phyloP scores from a whole-genome alignment of 2,329 filamentous ascomycete species.

The Sphaerulina vaccinii region DNA sequence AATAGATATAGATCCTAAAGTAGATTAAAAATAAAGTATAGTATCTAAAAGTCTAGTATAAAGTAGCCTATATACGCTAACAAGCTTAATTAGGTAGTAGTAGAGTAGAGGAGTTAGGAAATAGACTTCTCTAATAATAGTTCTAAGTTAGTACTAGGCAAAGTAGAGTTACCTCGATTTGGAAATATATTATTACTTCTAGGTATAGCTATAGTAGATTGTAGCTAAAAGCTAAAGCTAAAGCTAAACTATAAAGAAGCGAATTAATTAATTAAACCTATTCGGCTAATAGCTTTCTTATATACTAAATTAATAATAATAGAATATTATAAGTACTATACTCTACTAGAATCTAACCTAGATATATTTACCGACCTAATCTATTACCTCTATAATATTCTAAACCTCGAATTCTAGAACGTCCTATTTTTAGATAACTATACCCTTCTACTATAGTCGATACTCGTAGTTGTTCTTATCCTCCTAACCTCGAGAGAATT shows the following conservation, averaged over 20 bases:
- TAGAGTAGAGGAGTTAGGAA: no score
- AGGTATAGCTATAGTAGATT: background rate
- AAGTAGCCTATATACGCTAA: no score
- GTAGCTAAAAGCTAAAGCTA: background rate
- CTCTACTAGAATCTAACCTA: constrained; percentile 3
- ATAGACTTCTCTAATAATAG: background rate
- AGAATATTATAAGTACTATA: constrained; percentile 1
- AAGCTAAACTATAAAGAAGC: background rate
- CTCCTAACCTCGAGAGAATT: background rate
- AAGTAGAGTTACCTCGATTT: background rate
- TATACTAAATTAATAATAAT: background rate
- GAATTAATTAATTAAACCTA: background rate
- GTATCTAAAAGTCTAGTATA: no score
- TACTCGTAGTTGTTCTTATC: constrained; percentile 1
- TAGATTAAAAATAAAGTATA: background rate
- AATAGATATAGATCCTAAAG: background rate
- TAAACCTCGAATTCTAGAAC: background rate
- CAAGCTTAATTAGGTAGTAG: no score
- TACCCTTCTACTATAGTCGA: background rate
- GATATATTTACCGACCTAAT: constrained; percentile 3
- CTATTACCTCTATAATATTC: background rate
- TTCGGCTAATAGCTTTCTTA: background rate
- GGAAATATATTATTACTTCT: background rate
- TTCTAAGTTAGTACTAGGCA: no score
- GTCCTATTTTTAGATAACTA: background rate